phyloP scores from a whole-genome alignment of 2,329 filamentous ascomycete genomes.

The Onygenales sp. region DNA sequence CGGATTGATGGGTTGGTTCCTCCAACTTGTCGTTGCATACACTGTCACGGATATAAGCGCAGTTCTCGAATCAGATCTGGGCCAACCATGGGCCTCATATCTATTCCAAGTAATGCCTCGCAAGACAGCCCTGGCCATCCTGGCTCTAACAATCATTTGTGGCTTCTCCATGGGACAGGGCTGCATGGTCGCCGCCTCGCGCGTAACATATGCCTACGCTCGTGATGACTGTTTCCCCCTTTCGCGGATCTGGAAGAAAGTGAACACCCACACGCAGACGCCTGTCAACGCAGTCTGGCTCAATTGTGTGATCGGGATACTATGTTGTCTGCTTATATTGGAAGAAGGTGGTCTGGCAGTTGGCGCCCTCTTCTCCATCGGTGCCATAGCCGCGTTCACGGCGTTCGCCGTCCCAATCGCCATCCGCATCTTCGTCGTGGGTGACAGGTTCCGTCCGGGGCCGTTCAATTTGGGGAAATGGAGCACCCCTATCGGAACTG shows the following conservation, averaged over 20 bases:
- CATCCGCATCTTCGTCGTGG: slow-evolving; percentile 42
- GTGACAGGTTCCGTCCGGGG: slow-evolving; percentile 51
- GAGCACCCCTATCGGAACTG: slow-evolving; percentile 47
- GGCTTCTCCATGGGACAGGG: slow-evolving; percentile 65
- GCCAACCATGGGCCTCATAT: slow-evolving; percentile 63
- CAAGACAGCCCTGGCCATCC: slow-evolving; percentile 51
- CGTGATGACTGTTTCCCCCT: slow-evolving; percentile 61
- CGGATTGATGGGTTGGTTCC: slow-evolving; percentile 59
- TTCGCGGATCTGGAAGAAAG: slow-evolving; percentile 48
- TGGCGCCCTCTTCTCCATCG: slow-evolving; percentile 61
- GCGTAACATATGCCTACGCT: slow-evolving; percentile 64
- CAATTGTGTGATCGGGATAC: slow-evolving; percentile 50
- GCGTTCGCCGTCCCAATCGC: slow-evolving; percentile 35
- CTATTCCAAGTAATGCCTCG: slow-evolving; percentile 55
- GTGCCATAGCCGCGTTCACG: slow-evolving; percentile 58
- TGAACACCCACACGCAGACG: slow-evolving; percentile 53
- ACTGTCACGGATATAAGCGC: slow-evolving; percentile 55
- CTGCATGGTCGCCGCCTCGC: slow-evolving; percentile 58
- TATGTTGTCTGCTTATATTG: slow-evolving; percentile 56
- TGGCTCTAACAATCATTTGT: slow-evolving; percentile 57
- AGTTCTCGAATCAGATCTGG: slow-evolving; percentile 51
- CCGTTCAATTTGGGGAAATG: slow-evolving; percentile 59
- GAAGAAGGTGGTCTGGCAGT: slow-evolving; percentile 53
- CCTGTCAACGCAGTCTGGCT: slow-evolving; percentile 64
- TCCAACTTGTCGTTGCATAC: slow-evolving; percentile 66